phyloP scores from a whole-genome alignment of 805 yeast species.

The Torulaspora gathmanii region DNA sequence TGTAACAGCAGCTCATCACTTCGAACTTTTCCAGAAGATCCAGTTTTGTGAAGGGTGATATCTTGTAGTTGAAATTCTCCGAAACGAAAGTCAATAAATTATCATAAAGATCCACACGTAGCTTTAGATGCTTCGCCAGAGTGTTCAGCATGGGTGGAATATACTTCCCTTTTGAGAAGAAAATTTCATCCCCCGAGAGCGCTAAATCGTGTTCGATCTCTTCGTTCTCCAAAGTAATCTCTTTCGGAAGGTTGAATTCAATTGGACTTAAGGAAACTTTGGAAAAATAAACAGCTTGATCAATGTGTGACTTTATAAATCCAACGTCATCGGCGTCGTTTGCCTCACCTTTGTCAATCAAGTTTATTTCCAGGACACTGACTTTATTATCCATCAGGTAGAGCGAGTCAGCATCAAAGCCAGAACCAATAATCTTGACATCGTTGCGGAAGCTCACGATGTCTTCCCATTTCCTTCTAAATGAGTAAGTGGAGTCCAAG shows the following conservation, averaged over 20 bases:
- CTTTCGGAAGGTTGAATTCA: constrained; percentile 43
- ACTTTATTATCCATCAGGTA: constrained; percentile 47
- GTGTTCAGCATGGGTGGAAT: constrained; percentile 52
- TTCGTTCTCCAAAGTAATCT: constrained; percentile 41
- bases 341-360: constrained; percentile 31
- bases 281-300: constrained; percentile 71
- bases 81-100: constrained; percentile 44
- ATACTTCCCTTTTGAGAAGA: constrained; percentile 51
- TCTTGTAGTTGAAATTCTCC: constrained; percentile 41
- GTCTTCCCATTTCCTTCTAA: constrained; percentile 74
- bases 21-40: constrained; percentile 40
- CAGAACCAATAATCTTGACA: constrained; percentile 54
- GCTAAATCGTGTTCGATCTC: constrained; percentile 51
- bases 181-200: constrained; percentile 50
- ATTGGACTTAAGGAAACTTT: constrained; percentile 45
- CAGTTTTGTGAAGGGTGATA: constrained; percentile 40
- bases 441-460: constrained; percentile 52
- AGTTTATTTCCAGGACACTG: constrained; percentile 61
- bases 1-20: constrained; percentile 45
- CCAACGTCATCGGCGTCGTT: constrained; percentile 22
- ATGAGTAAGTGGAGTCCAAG: constrained; percentile 32
- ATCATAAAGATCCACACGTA: constrained; percentile 44
- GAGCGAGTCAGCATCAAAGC: constrained; percentile 48
- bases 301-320: constrained; percentile 66
- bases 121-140: constrained; percentile 46